Evolutionary conservation across 371 early-diverging fungal genomes (phyloP).

Genomic region (Actinomucor elegans): DNA sequence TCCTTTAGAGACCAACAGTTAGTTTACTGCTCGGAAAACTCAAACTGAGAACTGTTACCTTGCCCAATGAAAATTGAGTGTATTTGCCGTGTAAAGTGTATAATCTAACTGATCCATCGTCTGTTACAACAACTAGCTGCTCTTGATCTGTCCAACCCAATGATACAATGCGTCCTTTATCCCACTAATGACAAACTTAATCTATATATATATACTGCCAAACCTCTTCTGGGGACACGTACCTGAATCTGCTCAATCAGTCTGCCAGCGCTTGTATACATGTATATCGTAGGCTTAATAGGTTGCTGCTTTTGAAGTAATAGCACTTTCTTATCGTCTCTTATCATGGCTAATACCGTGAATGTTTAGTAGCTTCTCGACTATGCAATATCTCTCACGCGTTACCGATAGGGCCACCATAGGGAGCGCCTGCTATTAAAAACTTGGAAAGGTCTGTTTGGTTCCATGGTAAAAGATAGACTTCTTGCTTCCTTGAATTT

Average conservation of each 20-base stretch:
- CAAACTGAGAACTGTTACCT: no score
- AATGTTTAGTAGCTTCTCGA: no score
- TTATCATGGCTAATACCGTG: conserved; percentile 90
- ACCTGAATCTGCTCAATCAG: conserved; percentile 85
- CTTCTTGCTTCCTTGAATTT: conserved; percentile 62
- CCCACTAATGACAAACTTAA: conserved; percentile 77
- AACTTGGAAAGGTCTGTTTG: conserved; percentile 81
- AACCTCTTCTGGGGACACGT: no score
- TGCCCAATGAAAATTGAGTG: conserved; percentile 83
- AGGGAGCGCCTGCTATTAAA: conserved; percentile 80
- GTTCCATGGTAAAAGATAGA: conserved; percentile 88
- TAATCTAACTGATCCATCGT: conserved; percentile 84
- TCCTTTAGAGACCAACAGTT: conserved; percentile 47
- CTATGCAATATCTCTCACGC: background rate
- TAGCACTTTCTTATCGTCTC: conserved; percentile 82
- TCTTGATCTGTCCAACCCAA: conserved; percentile 92
- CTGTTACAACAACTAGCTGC: conserved; percentile 84
- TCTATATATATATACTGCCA: no score
- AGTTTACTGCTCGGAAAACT: no score
- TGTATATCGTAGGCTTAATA: conserved; percentile 76
- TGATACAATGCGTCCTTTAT: conserved; percentile 83
- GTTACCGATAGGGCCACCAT: conserved; percentile 92
- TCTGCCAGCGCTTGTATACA: conserved; percentile 86
- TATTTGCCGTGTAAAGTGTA: conserved; percentile 81
- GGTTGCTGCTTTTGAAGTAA: conserved; percentile 71